Conservation (phyloP, 208 protist species). For the Leishmania martiniquensis region DNA sequence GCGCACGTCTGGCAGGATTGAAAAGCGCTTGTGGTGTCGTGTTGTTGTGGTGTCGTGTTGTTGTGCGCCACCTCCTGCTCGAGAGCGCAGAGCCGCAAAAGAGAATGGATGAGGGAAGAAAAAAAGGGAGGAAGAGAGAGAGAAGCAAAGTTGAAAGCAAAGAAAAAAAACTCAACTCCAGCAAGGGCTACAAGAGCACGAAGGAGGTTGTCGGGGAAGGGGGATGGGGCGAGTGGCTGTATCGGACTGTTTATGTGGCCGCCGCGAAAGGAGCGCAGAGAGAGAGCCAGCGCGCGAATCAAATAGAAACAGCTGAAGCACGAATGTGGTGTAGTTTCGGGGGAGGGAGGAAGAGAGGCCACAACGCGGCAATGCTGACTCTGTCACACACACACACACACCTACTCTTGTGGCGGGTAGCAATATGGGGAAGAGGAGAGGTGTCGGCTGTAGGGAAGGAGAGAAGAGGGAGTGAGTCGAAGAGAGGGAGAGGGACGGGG, state of each 20-base stretch:
- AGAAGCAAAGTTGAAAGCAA: neutral
- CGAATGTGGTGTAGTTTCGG: too few species aligned
- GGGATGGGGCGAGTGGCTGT: neutral
- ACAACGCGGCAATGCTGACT: neutral
- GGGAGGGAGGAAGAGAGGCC: neutral
- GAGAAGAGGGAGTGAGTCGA: neutral
- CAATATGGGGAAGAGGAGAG: neutral
- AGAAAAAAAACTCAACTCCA: constrained; percentile 4
- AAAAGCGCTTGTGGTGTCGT: neutral
- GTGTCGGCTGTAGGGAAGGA: neutral
- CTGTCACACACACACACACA: neutral
- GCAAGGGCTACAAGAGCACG: neutral
- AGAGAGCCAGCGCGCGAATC: neutral
- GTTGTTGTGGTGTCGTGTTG: neutral
- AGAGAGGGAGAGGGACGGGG: neutral
- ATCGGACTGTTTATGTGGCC: neutral
- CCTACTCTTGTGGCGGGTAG: neutral
- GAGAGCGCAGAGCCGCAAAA: neutral
- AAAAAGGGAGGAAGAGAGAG: neutral
- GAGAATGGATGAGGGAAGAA: neutral
- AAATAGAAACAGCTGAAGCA: neutral
- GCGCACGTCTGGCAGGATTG: neutral
- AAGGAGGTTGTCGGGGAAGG: neutral
- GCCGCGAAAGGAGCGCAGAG: neutral
- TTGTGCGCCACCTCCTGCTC: neutral